These are phyloP conservation scores for Pythium grandisporangium DNA, from an alignment of 352 stramenopile species.

Conservation along the genomic window DNA sequence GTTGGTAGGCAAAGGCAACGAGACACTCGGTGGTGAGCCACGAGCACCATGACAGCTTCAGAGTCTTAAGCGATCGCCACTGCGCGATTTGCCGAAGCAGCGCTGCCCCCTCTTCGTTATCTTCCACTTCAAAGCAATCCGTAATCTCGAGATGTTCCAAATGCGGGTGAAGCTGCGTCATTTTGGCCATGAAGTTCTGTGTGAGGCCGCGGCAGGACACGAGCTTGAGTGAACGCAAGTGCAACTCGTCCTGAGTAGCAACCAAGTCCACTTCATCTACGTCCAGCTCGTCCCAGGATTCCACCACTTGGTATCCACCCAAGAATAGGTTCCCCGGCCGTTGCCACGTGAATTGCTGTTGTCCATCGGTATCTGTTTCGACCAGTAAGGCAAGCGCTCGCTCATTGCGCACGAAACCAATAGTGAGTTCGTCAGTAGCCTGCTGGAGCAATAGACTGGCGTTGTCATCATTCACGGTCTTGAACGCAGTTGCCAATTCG, in stretches of 20 bases:
- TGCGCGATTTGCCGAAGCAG: conserved; percentile 40
- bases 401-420: conserved; percentile 63
- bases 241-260: conserved; percentile 37
- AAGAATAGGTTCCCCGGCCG: conserved; percentile 9
- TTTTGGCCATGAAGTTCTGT: conserved; percentile 27
- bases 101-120: conserved; percentile 24
- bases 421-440: conserved; percentile 43
- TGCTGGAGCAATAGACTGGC: conserved; percentile 49
- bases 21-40: conserved; percentile 75
- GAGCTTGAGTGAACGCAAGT: conserved; percentile 48
- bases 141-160: conserved; percentile 53
- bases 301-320: conserved; percentile 24
- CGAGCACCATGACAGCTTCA: conserved; percentile 75
- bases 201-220: conserved; percentile 59
- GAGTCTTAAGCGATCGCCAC: conserved; percentile 44
- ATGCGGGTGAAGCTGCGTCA: conserved; percentile 33
- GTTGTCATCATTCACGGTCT: conserved; percentile 63
- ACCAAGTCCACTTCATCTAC: conserved; percentile 62
- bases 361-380: conserved; percentile 13
- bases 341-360: conserved; percentile 39
- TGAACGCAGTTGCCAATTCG: conserved; percentile 52
- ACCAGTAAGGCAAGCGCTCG: conserved; percentile 32
- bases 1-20: conserved; percentile 55
- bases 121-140: conserved; percentile 55
- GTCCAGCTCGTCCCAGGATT: conserved; percentile 68